Base-by-base conservation (phyloP, 1,284 basidiomycete species). In the Kalmanozyma brasiliensis region DNA sequence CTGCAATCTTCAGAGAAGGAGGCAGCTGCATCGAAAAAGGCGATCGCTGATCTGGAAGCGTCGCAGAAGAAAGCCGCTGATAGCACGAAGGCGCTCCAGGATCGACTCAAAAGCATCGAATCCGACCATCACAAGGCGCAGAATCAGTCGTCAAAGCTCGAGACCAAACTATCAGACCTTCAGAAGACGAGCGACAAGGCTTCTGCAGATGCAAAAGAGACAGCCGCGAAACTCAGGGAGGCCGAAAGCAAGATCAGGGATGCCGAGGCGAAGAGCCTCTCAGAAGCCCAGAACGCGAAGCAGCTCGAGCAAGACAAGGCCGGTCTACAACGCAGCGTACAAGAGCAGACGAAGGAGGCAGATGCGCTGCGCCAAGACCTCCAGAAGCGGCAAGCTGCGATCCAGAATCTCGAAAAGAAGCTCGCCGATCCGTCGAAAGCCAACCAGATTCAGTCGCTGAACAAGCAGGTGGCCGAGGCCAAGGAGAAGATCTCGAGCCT, bases 341-440 rank as follows among this genome's bases (percentile, higher is more conserved):
- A 60, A 32, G 57, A 59, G 5, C 48, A 43, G 4, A 46, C 24
- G 32, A 53, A 61, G 52, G 52, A 64, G 26, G 56, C 34, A 22
- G 64, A 56, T 0, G 64, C 69, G 3, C 52, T 69, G 2, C 52
- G 48, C 16, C 41, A 55, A 19, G 38, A 43, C 7, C 48, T 62
- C 32, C 13, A 38, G 11, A 35, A 17, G 22, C 41, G 26, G 8
- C 55, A 69, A 9, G 32, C 40, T 11, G 46, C 52, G 17, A 49
- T 65, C 16, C 20, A 48, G 16, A 61, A 65, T 17, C 60, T 73
- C 19, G 51, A 73, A 35, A 62, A 30, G 33, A 58, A 69, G 46
- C 61, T 73, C 1, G 51, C 61, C 4, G 69, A 72, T 26, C 56
- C 53, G 8, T 72, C 51, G 49, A 53, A 68, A 37, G 56, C 52